Evolutionary conservation across 2,329 filamentous ascomycete genomes (phyloP).

Genomic region (Exophiala aquamarina): DNA sequence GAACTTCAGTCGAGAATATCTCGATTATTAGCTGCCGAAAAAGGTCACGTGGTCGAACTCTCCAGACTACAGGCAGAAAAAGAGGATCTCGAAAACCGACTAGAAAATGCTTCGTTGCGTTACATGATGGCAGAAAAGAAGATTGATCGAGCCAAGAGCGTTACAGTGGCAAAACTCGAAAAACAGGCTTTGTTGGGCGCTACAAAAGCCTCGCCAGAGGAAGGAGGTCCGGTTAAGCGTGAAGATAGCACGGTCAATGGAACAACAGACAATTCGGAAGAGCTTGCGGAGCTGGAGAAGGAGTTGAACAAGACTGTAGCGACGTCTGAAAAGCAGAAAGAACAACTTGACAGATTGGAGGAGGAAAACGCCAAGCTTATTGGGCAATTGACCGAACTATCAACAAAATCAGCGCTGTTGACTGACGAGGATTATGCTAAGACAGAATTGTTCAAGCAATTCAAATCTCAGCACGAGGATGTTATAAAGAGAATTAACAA

Average conservation of each 20-base stretch:
- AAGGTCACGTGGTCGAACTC: slow-evolving; percentile 73
- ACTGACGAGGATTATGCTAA: slow-evolving; percentile 92
- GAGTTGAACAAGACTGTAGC: slow-evolving; percentile 77
- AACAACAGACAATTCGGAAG: slow-evolving; percentile 49
- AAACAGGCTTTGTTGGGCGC: slow-evolving; percentile 78
- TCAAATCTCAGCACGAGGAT: slow-evolving; percentile 89
- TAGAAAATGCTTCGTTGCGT: slow-evolving; percentile 83
- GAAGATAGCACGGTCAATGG: slow-evolving; percentile 58
- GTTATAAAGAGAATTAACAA: slow-evolving; percentile 89
- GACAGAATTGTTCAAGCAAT: slow-evolving; percentile 88
- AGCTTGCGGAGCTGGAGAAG: slow-evolving; percentile 68
- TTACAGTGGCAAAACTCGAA: slow-evolving; percentile 87
- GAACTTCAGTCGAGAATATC: slow-evolving; percentile 75
- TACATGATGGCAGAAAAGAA: slow-evolving; percentile 97
- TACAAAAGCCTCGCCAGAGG: slow-evolving; percentile 45
- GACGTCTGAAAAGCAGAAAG: slow-evolving; percentile 77
- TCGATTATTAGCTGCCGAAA: slow-evolving; percentile 75
- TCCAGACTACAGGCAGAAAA: slow-evolving; percentile 77
- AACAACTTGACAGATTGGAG: slow-evolving; percentile 78
- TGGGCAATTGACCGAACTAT: slow-evolving; percentile 77
- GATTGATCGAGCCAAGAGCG: slow-evolving; percentile 82
- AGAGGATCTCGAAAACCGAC: slow-evolving; percentile 77
- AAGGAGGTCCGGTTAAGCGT: slow-evolving; percentile 48
- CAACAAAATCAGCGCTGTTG: slow-evolving; percentile 59
- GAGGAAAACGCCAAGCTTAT: slow-evolving; percentile 72